phyloP scores from a whole-genome alignment of 129 eudicot genomes.

The Saposhnikovia divaricata region DNA sequence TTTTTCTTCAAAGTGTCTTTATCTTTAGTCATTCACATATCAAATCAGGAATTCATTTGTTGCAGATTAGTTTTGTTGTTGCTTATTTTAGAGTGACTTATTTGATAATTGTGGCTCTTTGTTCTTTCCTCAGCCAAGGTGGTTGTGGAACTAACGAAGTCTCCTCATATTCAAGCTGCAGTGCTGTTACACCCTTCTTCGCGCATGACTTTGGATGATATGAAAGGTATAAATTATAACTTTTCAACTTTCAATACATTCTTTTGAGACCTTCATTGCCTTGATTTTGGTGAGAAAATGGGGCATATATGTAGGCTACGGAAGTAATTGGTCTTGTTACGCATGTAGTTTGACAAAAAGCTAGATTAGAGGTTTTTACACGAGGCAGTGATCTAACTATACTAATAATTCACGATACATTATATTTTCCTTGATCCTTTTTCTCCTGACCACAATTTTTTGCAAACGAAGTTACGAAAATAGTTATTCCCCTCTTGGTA shows the following conservation, averaged over 20 bases:
- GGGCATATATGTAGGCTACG: background rate
- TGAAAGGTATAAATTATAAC: slow-evolving; percentile 29
- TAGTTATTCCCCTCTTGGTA: background rate
- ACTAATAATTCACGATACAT: background rate
- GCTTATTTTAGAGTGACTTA: background rate
- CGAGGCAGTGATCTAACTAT: background rate
- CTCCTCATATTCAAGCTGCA: slow-evolving; percentile 36
- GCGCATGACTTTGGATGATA: slow-evolving; percentile 28
- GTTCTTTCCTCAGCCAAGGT: slow-evolving; percentile 33
- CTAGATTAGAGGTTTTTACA: too few relatives aligned
- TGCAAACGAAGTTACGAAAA: background rate
- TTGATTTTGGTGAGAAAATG: background rate
- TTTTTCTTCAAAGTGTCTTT: background rate
- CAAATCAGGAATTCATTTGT: background rate
- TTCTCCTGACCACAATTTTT: background rate
- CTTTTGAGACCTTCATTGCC: background rate
- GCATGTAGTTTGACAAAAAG: too few relatives aligned
- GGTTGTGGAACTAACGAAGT: slow-evolving; percentile 31
- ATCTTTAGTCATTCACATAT: background rate
- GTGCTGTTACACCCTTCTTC: slow-evolving; percentile 41
- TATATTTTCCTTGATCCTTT: background rate
- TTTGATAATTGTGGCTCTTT: background rate
- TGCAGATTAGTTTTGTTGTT: background rate
- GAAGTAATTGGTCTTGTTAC: background rate
- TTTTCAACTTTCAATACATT: background rate